Base-by-base conservation (phyloP, 108 stramenopile genomes). In the Nitzschia palea region DNA sequence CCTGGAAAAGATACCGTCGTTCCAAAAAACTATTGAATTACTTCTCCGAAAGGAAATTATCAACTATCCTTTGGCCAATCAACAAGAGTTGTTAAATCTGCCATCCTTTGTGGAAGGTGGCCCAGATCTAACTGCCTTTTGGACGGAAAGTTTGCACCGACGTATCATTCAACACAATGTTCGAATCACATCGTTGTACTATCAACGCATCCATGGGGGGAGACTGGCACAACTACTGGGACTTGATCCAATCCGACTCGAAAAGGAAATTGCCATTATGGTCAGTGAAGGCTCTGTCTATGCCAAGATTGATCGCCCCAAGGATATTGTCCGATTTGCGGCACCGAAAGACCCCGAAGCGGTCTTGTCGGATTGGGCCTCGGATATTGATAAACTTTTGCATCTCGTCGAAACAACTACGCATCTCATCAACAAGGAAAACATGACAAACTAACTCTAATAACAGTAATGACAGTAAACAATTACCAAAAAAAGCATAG, bases 151-250 rank as follows among this genome's bases (percentile, higher is more conserved):
- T 35, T 94, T 99, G 40, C 84, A 92, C 67, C 81, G 80, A 32
- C 87, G 99, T 44, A 94, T 98, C 61, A 83, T 96, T 23, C 96
- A 99, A 77, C 98, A 99, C 87, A 98, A 99, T 82, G 80, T 99
- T 47, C 90, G 99, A 15, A 78, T 96, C 23, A 75, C 74, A 5
- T 74, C 94, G 5, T 28, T 77, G 27, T 98, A 97, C 79, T 99
- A 98, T 68, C 80, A 81, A 61, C 95, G 93, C 15, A 97, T 98
- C 43, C 80, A 86, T 36, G 82, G 89, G 26, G 69, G 71, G 8
- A 86, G 99, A 40, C 80, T 98, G 44, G 96, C 95, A 23, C 83
- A 94, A 65, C 69, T 99, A 12, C 67, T 98, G 44, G 83, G 87
- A 47, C 85, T 99, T 29, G 62, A 75, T 15, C 45, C 70, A 30